These are phyloP conservation scores for Escovopsis weberi DNA, from an alignment of 2,329 filamentous ascomycete species.

Conservation along the genomic window DNA sequence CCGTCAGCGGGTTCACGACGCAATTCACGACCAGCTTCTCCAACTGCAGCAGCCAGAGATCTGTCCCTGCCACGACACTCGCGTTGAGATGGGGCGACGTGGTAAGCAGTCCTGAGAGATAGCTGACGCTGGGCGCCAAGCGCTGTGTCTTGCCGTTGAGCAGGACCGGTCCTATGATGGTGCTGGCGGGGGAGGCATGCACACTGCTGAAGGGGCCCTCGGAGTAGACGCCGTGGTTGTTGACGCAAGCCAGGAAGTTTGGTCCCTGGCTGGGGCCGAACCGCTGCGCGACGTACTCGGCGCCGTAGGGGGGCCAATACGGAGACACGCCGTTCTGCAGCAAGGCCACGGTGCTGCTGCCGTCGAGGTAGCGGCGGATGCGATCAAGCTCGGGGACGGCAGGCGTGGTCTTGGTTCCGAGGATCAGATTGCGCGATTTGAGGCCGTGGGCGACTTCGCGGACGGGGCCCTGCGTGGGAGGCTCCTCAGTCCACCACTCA, in stretches of 20 bases:
- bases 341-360: slow-evolving; percentile 61
- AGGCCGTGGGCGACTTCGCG: slow-evolving; percentile 25
- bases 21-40: slow-evolving; percentile 76
- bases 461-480: slow-evolving; percentile 20
- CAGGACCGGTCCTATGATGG: slow-evolving; percentile 33
- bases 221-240: slow-evolving; percentile 41
- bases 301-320: slow-evolving; percentile 39
- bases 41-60: slow-evolving; percentile 51
- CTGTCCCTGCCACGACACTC: slow-evolving; percentile 21
- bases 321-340: slow-evolving; percentile 79
- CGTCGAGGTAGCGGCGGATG: slow-evolving; percentile 47
- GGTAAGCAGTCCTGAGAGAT: slow-evolving; percentile 28
- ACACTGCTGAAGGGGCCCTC: slow-evolving; percentile 34
- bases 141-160: slow-evolving; percentile 7
- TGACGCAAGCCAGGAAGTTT: slow-evolving; percentile 56
- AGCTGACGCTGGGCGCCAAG: slow-evolving; percentile 11
- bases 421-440: slow-evolving; percentile 55
- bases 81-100: slow-evolving; percentile 29
- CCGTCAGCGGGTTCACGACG: slow-evolving; percentile 75
- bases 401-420: slow-evolving; percentile 60
- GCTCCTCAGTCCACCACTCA: slow-evolving; percentile 39
- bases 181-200: slow-evolving; percentile 35
- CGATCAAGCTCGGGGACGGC: slow-evolving; percentile 46
- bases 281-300: slow-evolving; percentile 25
- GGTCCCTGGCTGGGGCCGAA: slow-evolving; percentile 32